Percentiles rank a stretch among this genome's conserved stretches.
These are phyloP conservation scores for Rhypophila decipiens DNA, from an alignment of 495 filamentous ascomycete genomes.

Conservation along the genomic window DNA sequence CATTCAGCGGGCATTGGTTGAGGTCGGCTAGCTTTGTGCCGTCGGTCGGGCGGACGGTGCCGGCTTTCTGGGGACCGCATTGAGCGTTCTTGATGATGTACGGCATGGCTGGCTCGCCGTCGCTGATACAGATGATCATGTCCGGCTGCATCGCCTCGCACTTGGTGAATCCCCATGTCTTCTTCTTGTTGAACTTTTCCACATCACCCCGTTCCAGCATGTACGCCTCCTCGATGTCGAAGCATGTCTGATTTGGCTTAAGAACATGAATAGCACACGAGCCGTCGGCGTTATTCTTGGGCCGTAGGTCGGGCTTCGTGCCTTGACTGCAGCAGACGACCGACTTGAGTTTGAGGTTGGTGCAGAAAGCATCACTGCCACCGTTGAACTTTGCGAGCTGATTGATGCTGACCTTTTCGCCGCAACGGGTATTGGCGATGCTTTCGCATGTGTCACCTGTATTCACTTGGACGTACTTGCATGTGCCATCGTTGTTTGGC, in stretches of 20 bases:
- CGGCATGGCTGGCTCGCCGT: conserved; percentile 42
- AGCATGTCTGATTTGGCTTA: conserved; percentile 26
- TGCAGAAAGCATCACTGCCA: too few relatives aligned
- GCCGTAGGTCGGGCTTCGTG: conserved; percentile 28
- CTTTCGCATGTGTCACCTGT: too few relatives aligned
- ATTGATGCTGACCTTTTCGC: too few relatives aligned
- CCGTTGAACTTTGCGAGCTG: too few relatives aligned
- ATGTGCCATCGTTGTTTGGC: too few relatives aligned
- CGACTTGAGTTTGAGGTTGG: too few relatives aligned
- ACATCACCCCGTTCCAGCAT: conserved; percentile 28
- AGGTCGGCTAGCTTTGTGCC: conserved; percentile 12
- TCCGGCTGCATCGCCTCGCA: conserved; percentile 27
- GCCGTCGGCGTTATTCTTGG: conserved; percentile 37
- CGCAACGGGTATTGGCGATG: too few relatives aligned
- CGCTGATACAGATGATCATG: conserved; percentile 41
- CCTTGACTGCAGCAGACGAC: conserved; percentile 46
- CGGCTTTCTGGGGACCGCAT: conserved; percentile 41
- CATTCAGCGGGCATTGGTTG: conserved; percentile 33
- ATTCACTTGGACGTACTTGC: too few relatives aligned
- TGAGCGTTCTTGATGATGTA: conserved; percentile 25
- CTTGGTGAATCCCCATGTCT: conserved; percentile 27
- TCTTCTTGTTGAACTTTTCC: conserved; percentile 29
- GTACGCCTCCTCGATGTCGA: conserved; percentile 18
- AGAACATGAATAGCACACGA: conserved; percentile 33
- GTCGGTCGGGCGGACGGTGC: conserved; percentile 18